These are phyloP conservation scores for Furcasterigmium furcatum DNA, from an alignment of 2,329 filamentous ascomycete species.

Conservation along the genomic window DNA sequence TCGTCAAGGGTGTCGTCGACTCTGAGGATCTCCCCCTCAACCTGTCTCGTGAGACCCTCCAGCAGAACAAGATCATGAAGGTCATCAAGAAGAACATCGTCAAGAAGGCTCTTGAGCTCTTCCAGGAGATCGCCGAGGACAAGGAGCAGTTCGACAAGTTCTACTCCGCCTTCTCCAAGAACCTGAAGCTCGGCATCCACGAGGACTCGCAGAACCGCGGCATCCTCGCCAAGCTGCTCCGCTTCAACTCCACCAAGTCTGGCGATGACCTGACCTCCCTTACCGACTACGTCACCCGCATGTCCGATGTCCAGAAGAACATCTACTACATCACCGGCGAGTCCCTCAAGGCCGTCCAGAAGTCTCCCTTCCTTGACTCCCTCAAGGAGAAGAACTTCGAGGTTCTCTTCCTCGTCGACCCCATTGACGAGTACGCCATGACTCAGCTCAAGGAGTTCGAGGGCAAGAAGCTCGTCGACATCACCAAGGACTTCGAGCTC, in stretches of 20 bases:
- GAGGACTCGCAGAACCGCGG: slow-evolving; percentile 98
- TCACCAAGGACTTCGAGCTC: slow-evolving; percentile 99
- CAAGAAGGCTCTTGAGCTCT: slow-evolving; percentile 99
- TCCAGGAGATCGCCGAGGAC: slow-evolving; percentile 98
- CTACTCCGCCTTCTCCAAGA: slow-evolving; percentile 99
- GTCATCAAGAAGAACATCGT: slow-evolving; percentile 99
- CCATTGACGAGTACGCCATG: slow-evolving; percentile 99
- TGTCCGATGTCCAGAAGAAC: slow-evolving; percentile 99
- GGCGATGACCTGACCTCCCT: slow-evolving; percentile 94
- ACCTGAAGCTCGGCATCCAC: slow-evolving; percentile 99
- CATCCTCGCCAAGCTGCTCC: slow-evolving; percentile 92
- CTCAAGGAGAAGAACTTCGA: slow-evolving; percentile 99
- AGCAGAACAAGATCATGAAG: slow-evolving; percentile 99
- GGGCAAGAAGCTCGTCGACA: slow-evolving; percentile 99
- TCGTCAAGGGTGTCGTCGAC: slow-evolving; percentile 99
- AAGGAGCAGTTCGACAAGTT: slow-evolving; percentile 99
- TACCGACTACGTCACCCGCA: slow-evolving; percentile 96
- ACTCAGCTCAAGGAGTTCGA: slow-evolving; percentile 99
- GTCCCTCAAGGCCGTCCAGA: slow-evolving; percentile 95
- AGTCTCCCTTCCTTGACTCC: slow-evolving; percentile 98
- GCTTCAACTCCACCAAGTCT: slow-evolving; percentile 99
- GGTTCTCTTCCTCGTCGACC: slow-evolving; percentile 98
- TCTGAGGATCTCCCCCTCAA: slow-evolving; percentile 99
- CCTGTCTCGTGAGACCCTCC: slow-evolving; percentile 98
- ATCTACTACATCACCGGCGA: slow-evolving; percentile 99